These are phyloP conservation scores for Hygrophoropsis aurantiaca DNA, from an alignment of 768 basidiomycete species.

Conservation along the genomic window DNA sequence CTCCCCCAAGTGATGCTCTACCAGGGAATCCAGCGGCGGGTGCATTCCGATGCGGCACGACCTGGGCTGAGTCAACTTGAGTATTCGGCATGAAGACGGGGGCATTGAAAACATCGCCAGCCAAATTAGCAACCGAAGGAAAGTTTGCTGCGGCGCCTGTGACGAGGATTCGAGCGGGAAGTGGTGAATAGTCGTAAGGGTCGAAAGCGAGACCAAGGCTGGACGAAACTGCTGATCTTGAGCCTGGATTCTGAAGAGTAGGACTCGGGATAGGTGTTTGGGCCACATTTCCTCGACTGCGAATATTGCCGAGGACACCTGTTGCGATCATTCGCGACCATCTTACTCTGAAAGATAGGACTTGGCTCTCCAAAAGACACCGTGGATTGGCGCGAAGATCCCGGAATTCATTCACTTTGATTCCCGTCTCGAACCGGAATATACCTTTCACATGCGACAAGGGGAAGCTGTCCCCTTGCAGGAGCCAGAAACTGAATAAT, in stretches of 20 bases:
- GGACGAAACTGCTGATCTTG: conserved; percentile 8
- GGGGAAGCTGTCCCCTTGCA: conserved; percentile 77
- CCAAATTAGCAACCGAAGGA: conserved; percentile 75
- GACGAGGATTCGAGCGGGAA: conserved; percentile 67
- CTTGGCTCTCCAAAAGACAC: conserved; percentile 80
- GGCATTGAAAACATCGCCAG: conserved; percentile 82
- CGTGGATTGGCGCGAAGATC: conserved; percentile 88
- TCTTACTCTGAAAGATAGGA: conserved; percentile 78
- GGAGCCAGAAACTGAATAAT: conserved; percentile 85
- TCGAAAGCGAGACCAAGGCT: conserved; percentile 73
- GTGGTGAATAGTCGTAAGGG: conserved; percentile 67
- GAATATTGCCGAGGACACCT: conserved; percentile 56
- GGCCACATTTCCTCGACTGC: conserved; percentile 28
- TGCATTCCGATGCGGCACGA: conserved; percentile 68
- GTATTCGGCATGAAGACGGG: conserved; percentile 73
- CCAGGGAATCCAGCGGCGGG: conserved; percentile 69
- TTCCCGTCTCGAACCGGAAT: conserved; percentile 83
- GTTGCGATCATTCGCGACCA: conserved; percentile 74
- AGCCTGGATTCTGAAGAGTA: conserved; percentile 2
- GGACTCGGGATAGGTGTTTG: conserved; percentile 30
- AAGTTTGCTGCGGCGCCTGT: conserved; percentile 85
- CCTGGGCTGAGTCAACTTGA: conserved; percentile 76
- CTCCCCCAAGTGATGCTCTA: conserved; percentile 69
- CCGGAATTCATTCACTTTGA: conserved; percentile 86
- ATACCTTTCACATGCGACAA: conserved; percentile 81